Conservation (phyloP, 202 grass and related monocot genomes). For the Sporobolus alterniflorus region DNA sequence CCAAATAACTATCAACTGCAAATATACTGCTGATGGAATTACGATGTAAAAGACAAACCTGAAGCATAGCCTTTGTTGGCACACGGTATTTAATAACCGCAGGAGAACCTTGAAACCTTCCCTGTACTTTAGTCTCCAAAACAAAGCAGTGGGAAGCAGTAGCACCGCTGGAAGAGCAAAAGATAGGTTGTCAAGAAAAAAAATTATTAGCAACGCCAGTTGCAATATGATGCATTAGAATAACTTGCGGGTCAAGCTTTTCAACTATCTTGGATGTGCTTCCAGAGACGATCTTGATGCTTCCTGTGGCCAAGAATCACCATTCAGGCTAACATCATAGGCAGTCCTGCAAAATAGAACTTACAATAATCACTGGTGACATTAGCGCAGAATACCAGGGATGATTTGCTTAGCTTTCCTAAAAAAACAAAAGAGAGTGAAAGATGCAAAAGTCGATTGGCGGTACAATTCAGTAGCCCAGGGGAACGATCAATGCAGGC, state of each 20-base stretch:
- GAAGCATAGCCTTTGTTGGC: slow-evolving; percentile 88
- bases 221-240: not conserved
- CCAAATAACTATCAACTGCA: no score
- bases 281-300: slow-evolving; percentile 84
- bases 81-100: slow-evolving; percentile 86
- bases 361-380: no score
- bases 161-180: slow-evolving; percentile 56
- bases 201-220: no score
- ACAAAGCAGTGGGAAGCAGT: slow-evolving; percentile 80
- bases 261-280: slow-evolving; percentile 81
- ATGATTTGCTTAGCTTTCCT: no score
- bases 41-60: no score
- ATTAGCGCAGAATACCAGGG: no score
- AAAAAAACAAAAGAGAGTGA: not conserved
- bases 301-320: slow-evolving; percentile 87
- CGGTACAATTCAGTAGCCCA: no score
- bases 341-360: slow-evolving; percentile 71
- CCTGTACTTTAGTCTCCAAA: slow-evolving; percentile 83
- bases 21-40: no score
- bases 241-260: slow-evolving; percentile 92
- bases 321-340: slow-evolving; percentile 90
- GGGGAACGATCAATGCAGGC: no score
- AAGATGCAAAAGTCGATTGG: no score
- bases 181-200: not conserved
- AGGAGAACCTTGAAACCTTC: slow-evolving; percentile 74